These are phyloP conservation scores for Fusarium domesticum DNA, from an alignment of 2,329 filamentous ascomycete genomes.

Conservation along the genomic window DNA sequence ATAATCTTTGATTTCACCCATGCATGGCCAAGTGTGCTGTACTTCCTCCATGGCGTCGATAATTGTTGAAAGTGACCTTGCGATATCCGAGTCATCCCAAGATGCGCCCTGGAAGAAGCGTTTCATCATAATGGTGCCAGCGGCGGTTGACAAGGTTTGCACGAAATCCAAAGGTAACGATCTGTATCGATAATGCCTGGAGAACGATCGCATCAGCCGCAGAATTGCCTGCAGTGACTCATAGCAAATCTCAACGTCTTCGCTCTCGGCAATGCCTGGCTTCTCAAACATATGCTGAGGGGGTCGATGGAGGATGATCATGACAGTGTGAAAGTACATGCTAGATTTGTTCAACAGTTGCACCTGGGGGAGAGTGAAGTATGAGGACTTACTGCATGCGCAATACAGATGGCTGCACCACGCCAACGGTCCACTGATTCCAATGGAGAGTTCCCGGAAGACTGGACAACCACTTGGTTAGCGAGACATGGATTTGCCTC, in stretches of 20 bases:
- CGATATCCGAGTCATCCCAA: conserved; percentile 45
- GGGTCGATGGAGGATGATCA: conserved; percentile 51
- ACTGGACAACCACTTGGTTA: conserved; percentile 46
- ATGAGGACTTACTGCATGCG: conserved; percentile 42
- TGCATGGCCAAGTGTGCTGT: conserved; percentile 47
- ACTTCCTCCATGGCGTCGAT: conserved; percentile 51
- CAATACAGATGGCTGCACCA: conserved; percentile 45
- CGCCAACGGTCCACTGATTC: conserved; percentile 49
- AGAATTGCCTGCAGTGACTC: conserved; percentile 46
- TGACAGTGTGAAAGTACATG: conserved; percentile 49
- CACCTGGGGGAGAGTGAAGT: neutral
- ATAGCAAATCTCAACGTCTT: conserved; percentile 50
- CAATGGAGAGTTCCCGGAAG: conserved; percentile 48
- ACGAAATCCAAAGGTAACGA: conserved; percentile 47
- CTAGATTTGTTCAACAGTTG: conserved; percentile 22
- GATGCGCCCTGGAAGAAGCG: conserved; percentile 40
- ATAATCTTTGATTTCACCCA: conserved; percentile 41
- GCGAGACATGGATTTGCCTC: conserved; percentile 44
- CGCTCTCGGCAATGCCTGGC: conserved; percentile 37
- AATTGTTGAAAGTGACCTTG: conserved; percentile 47
- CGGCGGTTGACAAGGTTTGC: conserved; percentile 47
- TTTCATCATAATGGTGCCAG: conserved; percentile 47
- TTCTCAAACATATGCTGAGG: conserved; percentile 43
- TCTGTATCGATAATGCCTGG: conserved; percentile 42
- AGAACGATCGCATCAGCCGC: conserved; percentile 43